Conservation (phyloP, 331 rosid genomes). For the Erythrophleum ivorense region DNA sequence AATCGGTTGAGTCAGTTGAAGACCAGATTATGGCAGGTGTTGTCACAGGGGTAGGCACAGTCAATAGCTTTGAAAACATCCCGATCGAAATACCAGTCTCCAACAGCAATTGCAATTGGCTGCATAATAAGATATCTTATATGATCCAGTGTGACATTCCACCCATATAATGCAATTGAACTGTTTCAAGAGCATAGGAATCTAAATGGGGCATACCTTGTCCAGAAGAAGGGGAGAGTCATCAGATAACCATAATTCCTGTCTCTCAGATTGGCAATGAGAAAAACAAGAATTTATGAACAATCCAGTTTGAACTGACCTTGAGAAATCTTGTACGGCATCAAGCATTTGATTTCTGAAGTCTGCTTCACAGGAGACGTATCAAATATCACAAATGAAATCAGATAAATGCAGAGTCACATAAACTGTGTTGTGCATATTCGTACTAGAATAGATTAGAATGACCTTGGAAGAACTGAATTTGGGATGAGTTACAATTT, state of each 20-base stretch:
- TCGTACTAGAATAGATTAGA: constrained; percentile 21
- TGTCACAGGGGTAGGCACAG: constrained; percentile 92
- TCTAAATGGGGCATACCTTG: constrained; percentile 53
- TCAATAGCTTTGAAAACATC: constrained; percentile 67
- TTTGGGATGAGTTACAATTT: constrained; percentile 74
- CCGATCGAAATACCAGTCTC: constrained; percentile 85
- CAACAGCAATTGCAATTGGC: constrained; percentile 81
- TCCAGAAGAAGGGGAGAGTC: constrained; percentile 69
- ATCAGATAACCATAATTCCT: constrained; percentile 88
- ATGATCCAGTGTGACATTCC: not conserved
- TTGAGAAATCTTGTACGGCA: constrained; percentile 62
- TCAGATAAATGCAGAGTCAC: constrained; percentile 9
- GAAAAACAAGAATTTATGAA: constrained; percentile 95
- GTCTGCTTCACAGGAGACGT: constrained; percentile 56
- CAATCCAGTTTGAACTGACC: constrained; percentile 60
- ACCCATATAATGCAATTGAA: not conserved
- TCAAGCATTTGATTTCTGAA: constrained; percentile 78
- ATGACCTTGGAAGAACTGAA: constrained; percentile 82
- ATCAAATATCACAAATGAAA: constrained; percentile 9
- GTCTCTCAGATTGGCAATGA: constrained; percentile 95
- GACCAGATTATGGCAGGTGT: constrained; percentile 77
- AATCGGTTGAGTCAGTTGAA: constrained; percentile 61
- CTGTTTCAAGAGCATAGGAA: constrained; percentile 12
- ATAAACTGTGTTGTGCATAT: not conserved
- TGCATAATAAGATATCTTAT: constrained; percentile 36